These are phyloP conservation scores for Malassezia vespertilionis DNA, from an alignment of 1,284 basidiomycete species.

Conservation along the genomic window DNA sequence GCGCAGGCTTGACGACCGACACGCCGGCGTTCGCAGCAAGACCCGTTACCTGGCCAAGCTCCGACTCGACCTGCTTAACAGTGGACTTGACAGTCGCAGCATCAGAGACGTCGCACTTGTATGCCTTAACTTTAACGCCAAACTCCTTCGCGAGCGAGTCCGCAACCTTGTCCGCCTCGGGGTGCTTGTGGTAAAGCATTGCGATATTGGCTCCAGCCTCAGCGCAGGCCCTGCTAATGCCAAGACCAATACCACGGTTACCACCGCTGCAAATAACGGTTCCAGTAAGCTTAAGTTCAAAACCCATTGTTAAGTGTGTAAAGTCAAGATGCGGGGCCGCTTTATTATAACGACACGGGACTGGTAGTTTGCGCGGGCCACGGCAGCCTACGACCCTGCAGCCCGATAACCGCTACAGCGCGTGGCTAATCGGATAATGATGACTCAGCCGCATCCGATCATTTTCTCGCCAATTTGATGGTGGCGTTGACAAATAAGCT, in stretches of 20 bases:
- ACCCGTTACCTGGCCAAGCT: slow-evolving; percentile 41
- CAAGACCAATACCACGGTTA: slow-evolving; percentile 47
- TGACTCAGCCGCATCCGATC: too few relatives aligned
- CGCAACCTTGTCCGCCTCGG: slow-evolving; percentile 43
- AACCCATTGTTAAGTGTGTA: slow-evolving; percentile 15
- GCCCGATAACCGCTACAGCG: too few relatives aligned
- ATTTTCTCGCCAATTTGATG: too few relatives aligned
- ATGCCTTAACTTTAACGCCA: slow-evolving; percentile 43
- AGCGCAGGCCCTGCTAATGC: slow-evolving; percentile 42
- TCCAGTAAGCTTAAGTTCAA: slow-evolving; percentile 24
- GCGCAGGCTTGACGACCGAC: slow-evolving; percentile 43
- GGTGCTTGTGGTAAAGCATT: slow-evolving; percentile 45
- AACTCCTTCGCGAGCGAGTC: slow-evolving; percentile 41
- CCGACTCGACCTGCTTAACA: slow-evolving; percentile 34
- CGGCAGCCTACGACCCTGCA: too few relatives aligned
- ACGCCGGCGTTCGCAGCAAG: slow-evolving; percentile 45
- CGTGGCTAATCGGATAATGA: too few relatives aligned
- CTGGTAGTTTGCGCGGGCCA: too few relatives aligned
- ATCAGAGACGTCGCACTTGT: slow-evolving; percentile 47
- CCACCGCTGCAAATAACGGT: slow-evolving; percentile 53
- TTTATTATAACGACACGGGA: too few relatives aligned
- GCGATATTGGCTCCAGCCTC: slow-evolving; percentile 45
- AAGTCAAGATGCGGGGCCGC: too few relatives aligned
- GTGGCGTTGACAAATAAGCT: slow-evolving; percentile 4
- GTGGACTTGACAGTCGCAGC: slow-evolving; percentile 39